Conservation (phyloP, 441 rosid genomes). For the Eugenia klotzschiana region DNA sequence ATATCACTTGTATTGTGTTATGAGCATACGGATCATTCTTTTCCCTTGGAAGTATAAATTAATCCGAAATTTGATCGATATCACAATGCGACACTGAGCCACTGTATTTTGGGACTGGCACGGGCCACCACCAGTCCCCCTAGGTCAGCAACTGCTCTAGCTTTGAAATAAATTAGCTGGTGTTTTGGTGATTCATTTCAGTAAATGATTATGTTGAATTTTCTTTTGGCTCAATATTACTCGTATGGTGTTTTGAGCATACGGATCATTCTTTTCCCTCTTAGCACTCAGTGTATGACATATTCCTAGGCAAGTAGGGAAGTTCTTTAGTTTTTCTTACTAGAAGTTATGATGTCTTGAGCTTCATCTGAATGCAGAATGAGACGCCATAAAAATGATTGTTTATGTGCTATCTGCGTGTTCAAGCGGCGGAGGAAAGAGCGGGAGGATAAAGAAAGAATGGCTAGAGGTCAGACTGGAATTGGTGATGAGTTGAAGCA, state of each 20-base stretch:
- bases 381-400: slow-evolving; percentile 85
- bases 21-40: not conserved
- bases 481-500: slow-evolving; percentile 35
- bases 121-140: not conserved
- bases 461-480: slow-evolving; percentile 43
- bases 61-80: not conserved
- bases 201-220: not conserved
- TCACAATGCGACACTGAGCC: not conserved
- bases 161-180: not conserved
- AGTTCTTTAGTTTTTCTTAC: not conserved
- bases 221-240: not conserved
- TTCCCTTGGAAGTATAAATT: not conserved
- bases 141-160: not conserved
- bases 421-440: slow-evolving; percentile 86
- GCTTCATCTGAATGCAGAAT: slow-evolving; percentile 25
- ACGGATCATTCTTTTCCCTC: not conserved
- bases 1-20: not conserved
- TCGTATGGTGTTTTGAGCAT: not conserved
- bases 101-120: not conserved
- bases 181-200: not conserved
- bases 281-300: not conserved
- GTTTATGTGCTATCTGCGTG: slow-evolving; percentile 89
- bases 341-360: not conserved
- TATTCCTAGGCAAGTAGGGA: not conserved
- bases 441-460: slow-evolving; percentile 60